These are phyloP conservation scores for Chimonanthus salicifolius DNA, from an alignment of 164 flowering plant genomes.

Conservation along the genomic window DNA sequence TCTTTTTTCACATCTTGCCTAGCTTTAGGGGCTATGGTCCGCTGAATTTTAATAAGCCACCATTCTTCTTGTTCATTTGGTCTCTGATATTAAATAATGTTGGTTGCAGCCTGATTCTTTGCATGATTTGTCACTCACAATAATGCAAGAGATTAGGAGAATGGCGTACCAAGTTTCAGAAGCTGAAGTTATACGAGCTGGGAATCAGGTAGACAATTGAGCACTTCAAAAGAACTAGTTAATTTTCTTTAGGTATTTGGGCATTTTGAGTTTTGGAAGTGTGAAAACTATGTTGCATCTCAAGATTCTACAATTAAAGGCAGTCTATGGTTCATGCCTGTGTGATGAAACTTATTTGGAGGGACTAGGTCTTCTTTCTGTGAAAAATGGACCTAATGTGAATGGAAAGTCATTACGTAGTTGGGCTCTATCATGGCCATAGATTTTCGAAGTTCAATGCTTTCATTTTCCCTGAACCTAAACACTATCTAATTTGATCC, in stretches of 20 bases:
- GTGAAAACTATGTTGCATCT: neutral
- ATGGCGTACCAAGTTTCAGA: constrained; percentile 15
- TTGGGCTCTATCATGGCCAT: too few species aligned
- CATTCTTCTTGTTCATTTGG: neutral
- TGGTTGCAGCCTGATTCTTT: constrained; percentile 17
- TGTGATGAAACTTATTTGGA: too few species aligned
- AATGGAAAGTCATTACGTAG: too few species aligned
- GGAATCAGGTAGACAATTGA: constrained; percentile 13
- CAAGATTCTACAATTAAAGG: too few species aligned
- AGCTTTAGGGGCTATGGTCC: neutral
- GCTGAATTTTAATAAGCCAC: neutral
- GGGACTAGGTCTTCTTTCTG: too few species aligned
- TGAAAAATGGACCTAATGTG: too few species aligned
- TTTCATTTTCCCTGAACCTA: too few species aligned
- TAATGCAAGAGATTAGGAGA: constrained; percentile 17
- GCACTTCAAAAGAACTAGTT: neutral
- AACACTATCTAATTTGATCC: too few species aligned
- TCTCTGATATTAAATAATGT: constrained; percentile 2
- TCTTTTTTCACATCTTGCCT: neutral
- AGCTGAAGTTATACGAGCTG: constrained; percentile 17
- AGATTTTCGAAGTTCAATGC: too few species aligned
- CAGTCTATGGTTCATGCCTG: too few species aligned
- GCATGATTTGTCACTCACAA: constrained; percentile 13
- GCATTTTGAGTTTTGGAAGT: neutral
- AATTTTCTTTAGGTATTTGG: neutral